Percentiles rank a stretch among this genome's conserved stretches.
Evolutionary conservation across 176 grass and related monocot genomes (phyloP).

Genomic region (Carex myosuroides): DNA sequence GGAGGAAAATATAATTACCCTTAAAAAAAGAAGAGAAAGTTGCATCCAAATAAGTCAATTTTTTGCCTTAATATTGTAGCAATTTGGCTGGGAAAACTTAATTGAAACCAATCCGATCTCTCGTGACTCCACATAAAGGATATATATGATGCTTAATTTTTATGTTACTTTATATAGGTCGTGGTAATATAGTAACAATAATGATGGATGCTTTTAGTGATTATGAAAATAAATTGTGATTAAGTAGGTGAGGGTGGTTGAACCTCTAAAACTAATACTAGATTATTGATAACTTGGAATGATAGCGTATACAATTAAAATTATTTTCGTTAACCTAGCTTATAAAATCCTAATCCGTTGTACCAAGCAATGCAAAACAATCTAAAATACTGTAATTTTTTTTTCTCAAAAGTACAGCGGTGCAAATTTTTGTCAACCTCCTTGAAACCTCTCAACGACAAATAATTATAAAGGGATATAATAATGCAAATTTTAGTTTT

Average conservation of each 20-base stretch:
- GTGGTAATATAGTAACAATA: not conserved
- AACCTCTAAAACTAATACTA: not conserved
- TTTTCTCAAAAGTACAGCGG: no score
- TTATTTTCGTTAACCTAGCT: not conserved
- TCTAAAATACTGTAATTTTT: no score
- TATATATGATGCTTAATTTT: not conserved
- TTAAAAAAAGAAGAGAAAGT: not conserved
- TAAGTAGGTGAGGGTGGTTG: slow-evolving; percentile 1
- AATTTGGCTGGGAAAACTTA: not conserved
- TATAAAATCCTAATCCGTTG: not conserved
- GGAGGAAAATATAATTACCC: no score
- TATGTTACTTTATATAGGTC: not conserved
- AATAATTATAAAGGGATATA: not conserved
- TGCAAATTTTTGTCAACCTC: no score
- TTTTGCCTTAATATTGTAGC: not conserved
- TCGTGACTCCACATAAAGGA: not conserved
- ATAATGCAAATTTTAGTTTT: not conserved
- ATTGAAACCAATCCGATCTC: not conserved
- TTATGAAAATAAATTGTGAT: not conserved
- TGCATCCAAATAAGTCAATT: not conserved
- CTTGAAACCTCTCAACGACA: no score
- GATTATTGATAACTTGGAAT: not conserved
- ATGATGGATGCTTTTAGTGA: not conserved
- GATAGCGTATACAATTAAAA: not conserved
- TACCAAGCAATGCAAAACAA: not conserved